Base-by-base conservation (phyloP, 2,329 filamentous ascomycete genomes). In the Xylariaceae sp. region DNA sequence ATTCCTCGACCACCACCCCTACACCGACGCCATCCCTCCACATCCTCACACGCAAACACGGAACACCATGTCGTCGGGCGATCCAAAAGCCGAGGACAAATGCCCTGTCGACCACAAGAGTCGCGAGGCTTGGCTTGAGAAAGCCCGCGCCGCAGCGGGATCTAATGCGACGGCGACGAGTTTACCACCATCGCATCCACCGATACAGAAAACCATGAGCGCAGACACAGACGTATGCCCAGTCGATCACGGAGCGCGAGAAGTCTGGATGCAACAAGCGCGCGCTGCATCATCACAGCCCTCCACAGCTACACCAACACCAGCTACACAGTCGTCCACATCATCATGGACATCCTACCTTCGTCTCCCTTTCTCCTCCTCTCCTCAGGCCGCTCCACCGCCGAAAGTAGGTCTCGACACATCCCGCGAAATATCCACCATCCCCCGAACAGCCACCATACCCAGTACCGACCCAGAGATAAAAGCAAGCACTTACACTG, bases 71-170 rank as follows among this genome's bases (percentile, higher is more conserved):
- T 47, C 57, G 33, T 17, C 46, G 33, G 11, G 43, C 44, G 57
- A 54, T 32, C 54, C 33, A 47, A 54, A 48, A 47, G 52, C 45
- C 19, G 64, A 65, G 42, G 65, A 64, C 56, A 76, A 76, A 50
- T 97, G 94, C 64, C 94, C 94, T 5, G 90, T 97, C 63, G 91
- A 97, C 71, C 87, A 91, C 72, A 88, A 89, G 63, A 87, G 90
- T 45, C 86, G 94, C 62, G 87, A 90, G 62, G 83, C 86, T 61
- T 99, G 92, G 92, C 80, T 97, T 35, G 76, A 80, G 49, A 83
- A 89, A 64, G 83, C 85, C 38, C 74, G 72, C 54, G 69, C 81
- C 65, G 72, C 70, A 64, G 53, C 66, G 59, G 44, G 65, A 52
- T 50, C 71, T 57, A 51, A 38, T 18, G 18, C 52, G 30, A 57